phyloP scores from a whole-genome alignment of 129 eudicot species.

The Logfia minima region DNA sequence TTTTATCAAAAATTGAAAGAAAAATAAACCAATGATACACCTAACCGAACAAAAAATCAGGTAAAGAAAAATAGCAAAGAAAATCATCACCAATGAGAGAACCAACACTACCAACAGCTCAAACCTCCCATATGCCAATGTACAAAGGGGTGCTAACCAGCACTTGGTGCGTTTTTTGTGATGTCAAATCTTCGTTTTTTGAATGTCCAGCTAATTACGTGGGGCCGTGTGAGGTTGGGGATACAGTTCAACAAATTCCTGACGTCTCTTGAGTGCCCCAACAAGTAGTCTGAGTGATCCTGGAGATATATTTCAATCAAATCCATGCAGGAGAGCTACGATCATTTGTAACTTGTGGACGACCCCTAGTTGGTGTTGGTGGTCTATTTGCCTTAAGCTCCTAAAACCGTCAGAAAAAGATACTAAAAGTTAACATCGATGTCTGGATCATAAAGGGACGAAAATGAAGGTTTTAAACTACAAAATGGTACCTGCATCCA shows the following conservation, averaged over 20 bases:
- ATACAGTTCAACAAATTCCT: constrained; percentile 1
- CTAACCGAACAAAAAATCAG: constrained; percentile 34
- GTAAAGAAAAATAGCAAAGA: constrained; percentile 33
- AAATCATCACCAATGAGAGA: constrained; percentile 34
- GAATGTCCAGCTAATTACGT: constrained; percentile 16
- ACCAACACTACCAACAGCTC: background rate
- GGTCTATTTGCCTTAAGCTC: constrained; percentile 97
- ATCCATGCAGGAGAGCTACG: constrained; percentile 93
- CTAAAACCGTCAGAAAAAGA: constrained; percentile 27
- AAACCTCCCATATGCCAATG: constrained; percentile 7
- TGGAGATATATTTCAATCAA: constrained; percentile 24
- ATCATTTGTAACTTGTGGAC: constrained; percentile 93
- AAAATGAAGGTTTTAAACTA: background rate
- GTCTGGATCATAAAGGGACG: background rate
- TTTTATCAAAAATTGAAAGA: constrained; percentile 11
- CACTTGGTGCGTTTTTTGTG: constrained; percentile 24
- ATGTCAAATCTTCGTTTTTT: constrained; percentile 24
- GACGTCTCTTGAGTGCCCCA: constrained; percentile 20
- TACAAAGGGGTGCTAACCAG: constrained; percentile 6
- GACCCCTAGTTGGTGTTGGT: constrained; percentile 99
- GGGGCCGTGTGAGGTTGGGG: background rate
- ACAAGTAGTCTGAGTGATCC: constrained; percentile 6
- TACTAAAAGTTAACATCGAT: background rate
- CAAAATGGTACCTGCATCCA: constrained; percentile 85
- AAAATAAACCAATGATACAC: constrained; percentile 52